Base-by-base conservation (phyloP, 2,329 filamentous ascomycete genomes). In the Microcyclosporella mali region DNA sequence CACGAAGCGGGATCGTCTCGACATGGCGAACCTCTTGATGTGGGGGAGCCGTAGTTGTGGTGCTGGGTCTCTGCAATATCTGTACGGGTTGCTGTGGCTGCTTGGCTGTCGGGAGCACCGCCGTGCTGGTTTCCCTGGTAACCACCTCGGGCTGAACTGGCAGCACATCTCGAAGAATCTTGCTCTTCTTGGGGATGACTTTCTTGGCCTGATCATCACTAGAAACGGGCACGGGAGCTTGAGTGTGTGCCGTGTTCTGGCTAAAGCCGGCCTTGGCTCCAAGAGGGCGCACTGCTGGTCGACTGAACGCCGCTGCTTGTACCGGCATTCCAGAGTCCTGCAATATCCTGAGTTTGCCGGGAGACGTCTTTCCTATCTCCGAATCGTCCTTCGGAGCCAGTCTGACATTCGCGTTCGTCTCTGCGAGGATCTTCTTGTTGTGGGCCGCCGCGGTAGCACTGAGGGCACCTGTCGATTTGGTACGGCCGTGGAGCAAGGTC, bases 401-500 rank as follows among this genome's bases (percentile, higher is more conserved):
- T 38, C 51, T 56, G 19, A 51, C 33, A 46, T 63, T 63, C 21
- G 54, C 47, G 40, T 58, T 61, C 32, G 50, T 50, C 42, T 63
- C 60, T 27, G 55, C 60, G 21, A 63, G 51, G n/a, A 60, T 50
- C 53, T 75, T 81, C 49, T 53, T 53, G 36, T 47, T 45, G 36
- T 42, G 38, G 19, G 28, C 21, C 33, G 19, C 21, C 6, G 29
- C 33, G 17, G 16, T 19, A 16, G 38, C 37, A 37, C 43, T 46
- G 37, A 53, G 43, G 31, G 45, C 46, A 14, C 49, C 47, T 15
- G 51, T 53, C 7, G 88, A 94, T 67, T 94, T 94, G 69, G 88
- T 83, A 50, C 84, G 83, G 57, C 88, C 82, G 56, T 94, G 86
- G 49, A 88, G 70, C n/a, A n/a, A n/a, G 40, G 76, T 70, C 62